Conservation (phyloP, 2,329 filamentous ascomycete species). For the Leptographium lundbergii region DNA sequence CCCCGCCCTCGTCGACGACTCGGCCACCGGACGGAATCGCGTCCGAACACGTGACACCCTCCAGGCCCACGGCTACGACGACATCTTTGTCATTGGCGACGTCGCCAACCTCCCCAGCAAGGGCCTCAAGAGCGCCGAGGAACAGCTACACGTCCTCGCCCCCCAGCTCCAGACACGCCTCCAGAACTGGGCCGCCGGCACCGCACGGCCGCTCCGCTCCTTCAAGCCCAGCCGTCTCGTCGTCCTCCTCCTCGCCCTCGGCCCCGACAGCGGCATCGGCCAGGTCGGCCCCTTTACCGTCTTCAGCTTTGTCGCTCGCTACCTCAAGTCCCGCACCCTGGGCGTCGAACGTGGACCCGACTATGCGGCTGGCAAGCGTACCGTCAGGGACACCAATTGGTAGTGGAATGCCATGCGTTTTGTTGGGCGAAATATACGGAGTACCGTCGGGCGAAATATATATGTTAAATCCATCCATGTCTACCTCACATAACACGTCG, state of each 20-base stretch:
- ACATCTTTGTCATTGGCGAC: slow-evolving; percentile 20
- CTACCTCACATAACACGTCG: too few species aligned
- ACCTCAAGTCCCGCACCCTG: slow-evolving; percentile 14
- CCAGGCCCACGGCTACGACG: slow-evolving; percentile 16
- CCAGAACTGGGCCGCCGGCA: not conserved
- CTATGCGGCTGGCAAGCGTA: slow-evolving; percentile 4
- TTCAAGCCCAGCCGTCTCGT: slow-evolving; percentile 11
- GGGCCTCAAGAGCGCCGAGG: slow-evolving; percentile 12
- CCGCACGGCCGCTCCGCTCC: slow-evolving; percentile 2
- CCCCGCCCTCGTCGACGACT: slow-evolving; percentile 13
- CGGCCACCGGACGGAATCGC: slow-evolving; percentile 5
- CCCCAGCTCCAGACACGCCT: slow-evolving; percentile 14
- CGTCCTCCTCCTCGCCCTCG: slow-evolving; percentile 15
- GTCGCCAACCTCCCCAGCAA: slow-evolving; percentile 16
- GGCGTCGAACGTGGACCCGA: slow-evolving; percentile 12
- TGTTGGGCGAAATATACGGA: too few species aligned
- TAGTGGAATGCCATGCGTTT: too few species aligned
- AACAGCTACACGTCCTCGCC: too few species aligned
- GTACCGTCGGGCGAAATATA: too few species aligned
- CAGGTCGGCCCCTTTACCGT: slow-evolving; percentile 15
- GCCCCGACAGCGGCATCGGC: slow-evolving; percentile 15
- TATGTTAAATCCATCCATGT: too few species aligned
- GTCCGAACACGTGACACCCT: slow-evolving; percentile 15
- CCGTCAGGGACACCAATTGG: not conserved
- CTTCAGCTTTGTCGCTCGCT: slow-evolving; percentile 13